Evolutionary conservation across 169 alveolate genomes (phyloP).

Genomic region (Plasmodium knowlesi): DNA sequence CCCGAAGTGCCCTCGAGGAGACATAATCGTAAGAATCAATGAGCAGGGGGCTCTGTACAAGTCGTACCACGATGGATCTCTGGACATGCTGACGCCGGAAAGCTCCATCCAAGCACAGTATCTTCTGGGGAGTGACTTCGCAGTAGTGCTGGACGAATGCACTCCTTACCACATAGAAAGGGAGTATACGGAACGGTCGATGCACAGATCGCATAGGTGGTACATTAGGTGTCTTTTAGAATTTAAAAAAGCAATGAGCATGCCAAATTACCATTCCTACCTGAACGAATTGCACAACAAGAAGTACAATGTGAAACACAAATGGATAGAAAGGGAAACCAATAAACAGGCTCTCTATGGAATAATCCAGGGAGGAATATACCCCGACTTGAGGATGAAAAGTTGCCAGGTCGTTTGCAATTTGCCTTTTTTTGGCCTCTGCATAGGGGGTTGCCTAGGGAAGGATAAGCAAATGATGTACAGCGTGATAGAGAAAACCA

Average conservation of each 20-base stretch:
- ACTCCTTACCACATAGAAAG: constrained; percentile 47
- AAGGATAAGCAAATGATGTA: constrained; percentile 62
- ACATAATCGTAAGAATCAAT: constrained; percentile 24
- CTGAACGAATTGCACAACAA: constrained; percentile 29
- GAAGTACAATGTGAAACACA: constrained; percentile 13
- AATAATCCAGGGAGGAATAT: constrained; percentile 98
- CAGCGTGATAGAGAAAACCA: constrained; percentile 28
- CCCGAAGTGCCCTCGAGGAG: neutral
- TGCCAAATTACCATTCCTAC: constrained; percentile 52
- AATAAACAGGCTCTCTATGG: constrained; percentile 96
- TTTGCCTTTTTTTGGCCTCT: constrained; percentile 96
- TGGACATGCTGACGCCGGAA: constrained; percentile 56
- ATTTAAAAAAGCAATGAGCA: constrained; percentile 28
- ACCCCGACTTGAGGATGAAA: constrained; percentile 88
- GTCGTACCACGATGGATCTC: constrained; percentile 40
- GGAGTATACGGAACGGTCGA: constrained; percentile 42
- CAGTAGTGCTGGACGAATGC: constrained; percentile 57
- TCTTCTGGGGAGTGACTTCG: constrained; percentile 48
- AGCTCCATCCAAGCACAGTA: constrained; percentile 57
- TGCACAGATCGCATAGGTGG: constrained; percentile 74
- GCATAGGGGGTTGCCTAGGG: constrained; percentile 97
- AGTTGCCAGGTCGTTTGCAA: constrained; percentile 80
- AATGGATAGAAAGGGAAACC: constrained; percentile 73
- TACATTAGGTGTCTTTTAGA: constrained; percentile 46
- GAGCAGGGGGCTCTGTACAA: constrained; percentile 52